Conservation (phyloP, 176 grass and related monocot genomes). For the Saccharum officinarum region DNA sequence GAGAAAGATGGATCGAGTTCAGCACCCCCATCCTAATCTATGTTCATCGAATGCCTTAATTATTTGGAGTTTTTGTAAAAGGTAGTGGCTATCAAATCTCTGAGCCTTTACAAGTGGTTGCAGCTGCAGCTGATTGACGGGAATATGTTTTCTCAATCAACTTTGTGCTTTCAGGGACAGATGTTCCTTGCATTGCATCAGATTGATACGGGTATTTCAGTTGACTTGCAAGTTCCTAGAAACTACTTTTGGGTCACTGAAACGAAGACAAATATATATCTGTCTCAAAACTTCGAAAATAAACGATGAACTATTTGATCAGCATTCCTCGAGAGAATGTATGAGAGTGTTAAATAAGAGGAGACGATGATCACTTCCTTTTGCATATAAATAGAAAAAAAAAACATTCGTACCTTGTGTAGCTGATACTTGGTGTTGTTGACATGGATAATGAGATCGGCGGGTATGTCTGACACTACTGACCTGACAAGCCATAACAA, state of each 20-base stretch:
- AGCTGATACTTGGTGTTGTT: constrained; percentile 93
- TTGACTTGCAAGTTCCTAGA: constrained; percentile 10
- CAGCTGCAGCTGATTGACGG: not conserved
- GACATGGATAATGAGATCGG: constrained; percentile 88
- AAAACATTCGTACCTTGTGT: constrained; percentile 67
- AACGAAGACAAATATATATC: not conserved
- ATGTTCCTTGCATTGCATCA: not conserved
- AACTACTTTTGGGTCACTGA: not conserved
- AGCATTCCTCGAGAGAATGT: not conserved
- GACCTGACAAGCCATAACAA: constrained; percentile 58
- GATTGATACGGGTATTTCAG: not conserved
- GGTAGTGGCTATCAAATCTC: constrained; percentile 8
- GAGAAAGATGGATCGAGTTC: constrained; percentile 32
- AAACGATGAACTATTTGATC: not conserved
- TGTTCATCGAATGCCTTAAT: not conserved
- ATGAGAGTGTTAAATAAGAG: not conserved
- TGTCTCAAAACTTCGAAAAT: not conserved
- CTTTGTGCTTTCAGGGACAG: not conserved
- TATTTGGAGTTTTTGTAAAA: constrained; percentile 5
- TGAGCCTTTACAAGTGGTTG: not conserved
- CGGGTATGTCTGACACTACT: constrained; percentile 76
- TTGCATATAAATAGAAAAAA: constrained; percentile 4
- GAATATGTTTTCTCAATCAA: constrained; percentile 32
- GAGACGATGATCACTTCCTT: not conserved
- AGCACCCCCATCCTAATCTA: constrained; percentile 5